Conservation (phyloP, 768 basidiomycete species). For the Podaxis sp. region DNA sequence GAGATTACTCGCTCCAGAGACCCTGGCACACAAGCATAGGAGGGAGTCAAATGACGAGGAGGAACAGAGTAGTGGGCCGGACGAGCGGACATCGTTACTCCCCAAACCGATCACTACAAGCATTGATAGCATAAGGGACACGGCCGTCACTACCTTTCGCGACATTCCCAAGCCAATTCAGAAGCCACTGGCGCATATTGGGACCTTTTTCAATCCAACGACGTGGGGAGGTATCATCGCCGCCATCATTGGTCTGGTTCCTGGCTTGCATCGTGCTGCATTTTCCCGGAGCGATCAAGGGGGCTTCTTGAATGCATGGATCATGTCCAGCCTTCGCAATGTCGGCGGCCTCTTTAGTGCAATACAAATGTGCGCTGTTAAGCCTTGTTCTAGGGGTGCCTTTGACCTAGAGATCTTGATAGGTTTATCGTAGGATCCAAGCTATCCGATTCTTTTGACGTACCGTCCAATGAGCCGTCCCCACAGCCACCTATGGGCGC, state of each 20-base stretch:
- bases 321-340: slow-evolving; percentile 13
- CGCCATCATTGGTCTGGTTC: neutral
- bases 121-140: neutral
- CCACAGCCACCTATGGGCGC: slow-evolving; percentile 2
- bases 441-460: slow-evolving; percentile 12
- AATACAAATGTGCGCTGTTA: slow-evolving; percentile 8
- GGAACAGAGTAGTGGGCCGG: neutral
- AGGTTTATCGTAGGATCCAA: slow-evolving; percentile 17
- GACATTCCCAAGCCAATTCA: neutral
- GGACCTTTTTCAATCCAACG: slow-evolving; percentile 5
- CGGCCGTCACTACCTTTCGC: neutral
- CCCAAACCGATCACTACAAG: neutral
- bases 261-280: slow-evolving; percentile 5
- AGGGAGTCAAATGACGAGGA: neutral
- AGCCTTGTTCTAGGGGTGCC: neutral
- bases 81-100: neutral
- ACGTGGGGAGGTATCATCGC: slow-evolving; percentile 15
- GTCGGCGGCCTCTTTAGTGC: slow-evolving; percentile 13
- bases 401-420: neutral
- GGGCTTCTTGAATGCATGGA: slow-evolving; percentile 13
- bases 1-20: neutral
- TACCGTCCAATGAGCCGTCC: neutral
- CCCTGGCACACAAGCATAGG: neutral
- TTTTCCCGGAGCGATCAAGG: slow-evolving; percentile 12
- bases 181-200: neutral